Conservation (phyloP, 1,139 yeast species). For the Yamadazyma blattariae region DNA sequence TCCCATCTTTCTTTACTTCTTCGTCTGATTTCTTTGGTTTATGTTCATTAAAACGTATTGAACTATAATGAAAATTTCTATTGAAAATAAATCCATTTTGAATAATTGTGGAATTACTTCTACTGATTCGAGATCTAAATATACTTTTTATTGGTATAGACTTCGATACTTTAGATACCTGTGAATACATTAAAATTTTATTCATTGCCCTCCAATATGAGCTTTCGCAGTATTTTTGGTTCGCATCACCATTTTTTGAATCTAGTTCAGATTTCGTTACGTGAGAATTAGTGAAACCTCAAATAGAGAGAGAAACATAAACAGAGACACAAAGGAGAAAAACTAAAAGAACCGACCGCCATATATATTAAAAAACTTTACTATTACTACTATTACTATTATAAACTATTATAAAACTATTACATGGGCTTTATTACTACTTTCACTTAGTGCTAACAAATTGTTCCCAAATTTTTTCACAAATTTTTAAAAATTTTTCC, state of each 20-base stretch:
- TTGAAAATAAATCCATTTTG: too few relatives aligned
- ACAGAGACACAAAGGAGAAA: slow-evolving; percentile 1
- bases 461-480: slow-evolving; percentile 57
- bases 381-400: too few relatives aligned
- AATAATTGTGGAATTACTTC: background rate
- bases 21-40: slow-evolving; percentile 1
- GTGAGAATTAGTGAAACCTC: background rate
- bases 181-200: background rate
- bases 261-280: too few relatives aligned
- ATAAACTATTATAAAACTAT: too few relatives aligned
- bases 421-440: too few relatives aligned
- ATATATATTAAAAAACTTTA: too few relatives aligned
- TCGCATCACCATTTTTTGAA: slow-evolving; percentile 1
- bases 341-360: too few relatives aligned
- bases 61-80: background rate
- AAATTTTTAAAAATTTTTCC: slow-evolving; percentile 48
- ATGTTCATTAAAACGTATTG: background rate
- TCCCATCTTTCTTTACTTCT: background rate
- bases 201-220: slow-evolving; percentile 5
- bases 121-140: background rate
- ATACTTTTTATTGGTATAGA: background rate
- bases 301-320: too few relatives aligned
- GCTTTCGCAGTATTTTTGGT: too few relatives aligned
- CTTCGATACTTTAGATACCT: background rate
- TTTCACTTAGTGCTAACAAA: slow-evolving; percentile 20